These are phyloP conservation scores for Meyerozyma elateridarum DNA, from an alignment of 1,139 yeast species.

Conservation along the genomic window DNA sequence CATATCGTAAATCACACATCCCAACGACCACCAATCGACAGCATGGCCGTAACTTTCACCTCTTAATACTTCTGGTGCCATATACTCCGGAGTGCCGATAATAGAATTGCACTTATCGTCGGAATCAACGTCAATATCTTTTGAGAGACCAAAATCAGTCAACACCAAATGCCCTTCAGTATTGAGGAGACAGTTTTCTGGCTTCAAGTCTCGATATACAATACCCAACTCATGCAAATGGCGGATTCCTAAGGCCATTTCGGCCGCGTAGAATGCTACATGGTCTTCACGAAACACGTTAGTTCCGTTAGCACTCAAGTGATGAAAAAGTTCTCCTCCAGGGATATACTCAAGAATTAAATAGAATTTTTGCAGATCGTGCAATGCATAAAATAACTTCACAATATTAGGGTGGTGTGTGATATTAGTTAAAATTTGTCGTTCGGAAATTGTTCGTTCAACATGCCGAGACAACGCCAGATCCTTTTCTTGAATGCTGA, in stretches of 20 bases:
- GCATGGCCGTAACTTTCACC: constrained; percentile 28
- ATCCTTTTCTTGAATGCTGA: constrained; percentile 15
- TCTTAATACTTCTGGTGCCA: constrained; percentile 34
- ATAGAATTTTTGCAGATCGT: constrained; percentile 29
- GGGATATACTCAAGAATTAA: constrained; percentile 32
- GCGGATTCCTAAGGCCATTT: constrained; percentile 29
- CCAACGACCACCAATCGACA: constrained; percentile 38
- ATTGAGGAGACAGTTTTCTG: constrained; percentile 14
- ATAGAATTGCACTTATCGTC: constrained; percentile 13
- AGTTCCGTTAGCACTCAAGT: constrained; percentile 17
- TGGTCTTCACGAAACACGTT: constrained; percentile 23
- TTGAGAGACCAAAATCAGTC: constrained; percentile 15
- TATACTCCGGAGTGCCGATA: constrained; percentile 23
- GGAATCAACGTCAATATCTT: constrained; percentile 11
- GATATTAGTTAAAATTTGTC: constrained; percentile 34
- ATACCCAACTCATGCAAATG: constrained; percentile 22
- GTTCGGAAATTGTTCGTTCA: constrained; percentile 35
- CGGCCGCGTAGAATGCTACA: constrained; percentile 32
- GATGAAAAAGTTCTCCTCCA: constrained; percentile 35
- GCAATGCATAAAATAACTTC: constrained; percentile 31
- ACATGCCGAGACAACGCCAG: constrained; percentile 7
- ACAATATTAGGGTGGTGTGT: constrained; percentile 35
- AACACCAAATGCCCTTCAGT: constrained; percentile 13
- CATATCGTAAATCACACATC: constrained; percentile 24
- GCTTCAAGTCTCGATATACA: constrained; percentile 16